Base-by-base conservation (phyloP, 202 grass and related monocot genomes). In the Schoenoplectus triqueter region DNA sequence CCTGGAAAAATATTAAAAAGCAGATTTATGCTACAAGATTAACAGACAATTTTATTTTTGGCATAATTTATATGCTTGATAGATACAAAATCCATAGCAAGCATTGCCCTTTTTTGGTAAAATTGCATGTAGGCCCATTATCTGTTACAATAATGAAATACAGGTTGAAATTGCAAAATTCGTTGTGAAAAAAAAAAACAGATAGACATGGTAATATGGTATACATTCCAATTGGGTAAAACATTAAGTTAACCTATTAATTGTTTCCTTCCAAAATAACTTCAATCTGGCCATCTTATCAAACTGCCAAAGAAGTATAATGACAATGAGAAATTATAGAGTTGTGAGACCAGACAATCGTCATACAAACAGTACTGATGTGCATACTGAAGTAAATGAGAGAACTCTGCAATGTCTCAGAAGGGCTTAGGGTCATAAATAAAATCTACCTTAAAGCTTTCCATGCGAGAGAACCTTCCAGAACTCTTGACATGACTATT, bases 401-500 rank as follows among this genome's bases (percentile, higher is more conserved):
- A 60, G 8, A 8, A 42, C 31, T n/a, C 47, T 31, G 9, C 46
- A 51, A 72, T 10, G 13, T 13, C 2, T 17, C 15, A 11, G 14
- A 41, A 59, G 74, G 73, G 1, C 0, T 9, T 8, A 42, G 6
- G n/a, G 21, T 40, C 15, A 56, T 1, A 40, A 4, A 13, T 31
- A 60, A 44, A 44, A 3, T 78, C 31, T 94, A 99, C 96, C 91
- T 99, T 99, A 78, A 95, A 99, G 86, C 84, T 99, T 89, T 94
- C 90, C 21, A 99, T 95, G 11, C 10, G 91, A 80, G 91, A 92
- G 62, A 73, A 89, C 92, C 92, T 95, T 31, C 96, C 96, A 68
- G 96, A 92, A 86, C 89, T 87, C 84, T 99, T 99, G 47, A 95
- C 90, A 79, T 94, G 94, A 69, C 64, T 90, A 59, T 99, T 99